phyloP scores from a whole-genome alignment of 768 basidiomycete genomes.

The Tephrocybe rancida region DNA sequence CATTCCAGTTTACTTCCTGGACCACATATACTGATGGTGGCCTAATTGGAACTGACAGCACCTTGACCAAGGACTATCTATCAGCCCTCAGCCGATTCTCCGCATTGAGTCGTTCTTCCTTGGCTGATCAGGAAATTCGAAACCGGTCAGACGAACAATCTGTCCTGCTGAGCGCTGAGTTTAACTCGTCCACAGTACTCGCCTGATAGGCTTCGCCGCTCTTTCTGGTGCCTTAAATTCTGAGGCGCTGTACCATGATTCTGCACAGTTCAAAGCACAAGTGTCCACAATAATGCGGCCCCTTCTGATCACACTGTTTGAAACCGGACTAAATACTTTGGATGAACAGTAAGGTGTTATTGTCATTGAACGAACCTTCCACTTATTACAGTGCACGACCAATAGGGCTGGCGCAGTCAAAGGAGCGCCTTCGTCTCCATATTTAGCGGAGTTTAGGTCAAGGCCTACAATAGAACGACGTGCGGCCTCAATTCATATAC shows the following conservation, averaged over 20 bases:
- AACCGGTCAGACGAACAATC: slow-evolving; percentile 57
- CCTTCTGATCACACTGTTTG: slow-evolving; percentile 66
- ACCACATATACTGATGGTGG: slow-evolving; percentile 90
- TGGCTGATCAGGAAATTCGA: slow-evolving; percentile 66
- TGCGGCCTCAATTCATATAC: slow-evolving; percentile 87
- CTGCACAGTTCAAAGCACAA: slow-evolving; percentile 72
- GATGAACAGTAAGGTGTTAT: slow-evolving; percentile 64
- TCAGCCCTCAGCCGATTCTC: slow-evolving; percentile 68
- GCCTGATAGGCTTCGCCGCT: slow-evolving; percentile 85
- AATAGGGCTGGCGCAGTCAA: slow-evolving; percentile 62
- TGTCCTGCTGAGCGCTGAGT: neutral
- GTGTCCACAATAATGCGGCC: slow-evolving; percentile 71
- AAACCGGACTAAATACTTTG: slow-evolving; percentile 59
- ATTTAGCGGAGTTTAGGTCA: slow-evolving; percentile 82
- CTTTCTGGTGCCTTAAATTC: slow-evolving; percentile 81
- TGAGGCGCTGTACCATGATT: slow-evolving; percentile 78
- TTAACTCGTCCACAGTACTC: slow-evolving; percentile 52
- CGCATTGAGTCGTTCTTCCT: slow-evolving; percentile 52
- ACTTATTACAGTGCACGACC: neutral
- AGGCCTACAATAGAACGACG: slow-evolving; percentile 79
- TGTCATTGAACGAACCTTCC: slow-evolving; percentile 7
- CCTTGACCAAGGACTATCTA: slow-evolving; percentile 71
- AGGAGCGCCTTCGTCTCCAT: slow-evolving; percentile 73
- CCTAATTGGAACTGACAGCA: slow-evolving; percentile 76
- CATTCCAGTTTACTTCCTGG: slow-evolving; percentile 83